Conservation (phyloP, 768 basidiomycete species). For the Mrakia hoshinonis region DNA sequence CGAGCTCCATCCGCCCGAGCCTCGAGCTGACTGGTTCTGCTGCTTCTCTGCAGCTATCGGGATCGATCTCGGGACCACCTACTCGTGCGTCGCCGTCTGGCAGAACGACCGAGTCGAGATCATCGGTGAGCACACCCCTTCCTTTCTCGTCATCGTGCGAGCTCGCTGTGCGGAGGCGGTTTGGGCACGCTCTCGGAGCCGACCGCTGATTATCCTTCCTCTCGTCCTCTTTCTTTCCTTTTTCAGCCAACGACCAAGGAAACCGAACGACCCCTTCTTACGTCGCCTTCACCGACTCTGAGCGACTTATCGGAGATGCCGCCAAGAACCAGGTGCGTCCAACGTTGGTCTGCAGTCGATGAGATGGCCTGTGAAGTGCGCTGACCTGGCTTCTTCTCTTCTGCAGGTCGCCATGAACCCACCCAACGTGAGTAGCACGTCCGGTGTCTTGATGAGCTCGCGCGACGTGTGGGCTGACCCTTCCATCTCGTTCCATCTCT, state of each 20-base stretch:
- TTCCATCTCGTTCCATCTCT: slow-evolving; percentile 87
- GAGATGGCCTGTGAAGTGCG: no score
- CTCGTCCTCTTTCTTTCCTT: not conserved
- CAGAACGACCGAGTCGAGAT: slow-evolving; percentile 54
- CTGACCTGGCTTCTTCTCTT: not conserved
- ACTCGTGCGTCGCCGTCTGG: slow-evolving; percentile 38
- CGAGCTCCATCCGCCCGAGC: no score
- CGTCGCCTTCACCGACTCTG: slow-evolving; percentile 86
- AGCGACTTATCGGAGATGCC: slow-evolving; percentile 97
- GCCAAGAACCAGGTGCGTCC: slow-evolving; percentile 71
- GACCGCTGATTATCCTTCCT: slow-evolving; percentile 7
- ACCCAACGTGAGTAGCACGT: slow-evolving; percentile 52
- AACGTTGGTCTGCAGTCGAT: no score
- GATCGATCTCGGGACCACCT: slow-evolving; percentile 43
- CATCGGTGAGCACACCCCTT: slow-evolving; percentile 47
- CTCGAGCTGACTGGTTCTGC: not conserved
- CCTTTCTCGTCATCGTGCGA: not conserved
- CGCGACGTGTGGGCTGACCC: not conserved
- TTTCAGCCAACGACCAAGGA: slow-evolving; percentile 43
- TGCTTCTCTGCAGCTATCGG: slow-evolving; percentile 1
- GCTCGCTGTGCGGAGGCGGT: not conserved
- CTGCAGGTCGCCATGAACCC: slow-evolving; percentile 83
- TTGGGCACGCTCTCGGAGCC: not conserved
- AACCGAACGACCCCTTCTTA: slow-evolving; percentile 92
- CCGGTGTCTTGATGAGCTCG: not conserved